A percentile compares a stretch with the other conserved stretches of the same genome.
Evolutionary conservation across 108 stramenopile genomes (phyloP).

Genomic region (Schizochytrium sp.): DNA sequence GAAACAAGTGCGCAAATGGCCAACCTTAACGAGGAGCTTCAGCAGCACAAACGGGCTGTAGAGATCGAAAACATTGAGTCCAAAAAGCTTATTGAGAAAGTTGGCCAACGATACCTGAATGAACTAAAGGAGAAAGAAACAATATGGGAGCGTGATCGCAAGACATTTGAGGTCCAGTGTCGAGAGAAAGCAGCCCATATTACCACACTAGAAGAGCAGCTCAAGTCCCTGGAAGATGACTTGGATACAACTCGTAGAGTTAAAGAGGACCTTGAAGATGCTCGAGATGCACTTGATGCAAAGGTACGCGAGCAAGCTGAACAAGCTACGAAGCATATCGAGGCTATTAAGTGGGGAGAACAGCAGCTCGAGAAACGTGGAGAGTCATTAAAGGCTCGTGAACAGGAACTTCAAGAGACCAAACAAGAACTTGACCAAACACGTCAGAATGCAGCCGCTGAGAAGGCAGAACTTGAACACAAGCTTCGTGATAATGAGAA

Average conservation of each 20-base stretch:
- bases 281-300: neutral
- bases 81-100: slow-evolving; percentile 46
- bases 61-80: slow-evolving; percentile 55
- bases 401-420: neutral
- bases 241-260: neutral
- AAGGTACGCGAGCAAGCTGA: neutral
- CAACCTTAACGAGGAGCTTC: slow-evolving; percentile 44
- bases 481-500: neutral
- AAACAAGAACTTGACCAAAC: neutral
- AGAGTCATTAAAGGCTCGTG: neutral
- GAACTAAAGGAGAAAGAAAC: slow-evolving; percentile 33
- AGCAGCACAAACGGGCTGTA: slow-evolving; percentile 59
- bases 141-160: neutral
- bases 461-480: neutral
- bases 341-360: slow-evolving; percentile 9
- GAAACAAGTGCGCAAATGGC: slow-evolving; percentile 7
- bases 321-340: neutral
- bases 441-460: neutral
- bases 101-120: slow-evolving; percentile 2
- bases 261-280: neutral
- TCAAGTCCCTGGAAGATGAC: neutral
- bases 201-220: neutral
- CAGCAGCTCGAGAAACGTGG: neutral
- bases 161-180: slow-evolving; percentile 1
- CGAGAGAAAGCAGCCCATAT: neutral